phyloP scores from a whole-genome alignment of 345 rosid species.

The Aegle marmelos region DNA sequence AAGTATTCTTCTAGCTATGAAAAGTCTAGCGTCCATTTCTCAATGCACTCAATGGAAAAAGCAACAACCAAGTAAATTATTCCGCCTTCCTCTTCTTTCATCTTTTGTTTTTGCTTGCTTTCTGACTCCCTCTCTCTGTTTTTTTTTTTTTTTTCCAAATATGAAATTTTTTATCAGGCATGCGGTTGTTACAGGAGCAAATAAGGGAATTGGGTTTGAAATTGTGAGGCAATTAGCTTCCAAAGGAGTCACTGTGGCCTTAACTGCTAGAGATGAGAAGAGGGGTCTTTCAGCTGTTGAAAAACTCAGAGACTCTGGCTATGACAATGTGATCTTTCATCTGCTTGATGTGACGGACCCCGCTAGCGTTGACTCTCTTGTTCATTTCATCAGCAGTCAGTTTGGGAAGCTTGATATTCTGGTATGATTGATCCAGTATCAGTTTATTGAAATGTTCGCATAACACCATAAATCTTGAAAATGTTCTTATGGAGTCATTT shows the following conservation, averaged over 20 bases:
- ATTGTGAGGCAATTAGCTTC: constrained; percentile 23
- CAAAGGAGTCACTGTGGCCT: constrained; percentile 9
- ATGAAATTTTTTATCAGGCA: no score
- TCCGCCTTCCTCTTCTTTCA: no score
- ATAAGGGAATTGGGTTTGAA: constrained; percentile 27
- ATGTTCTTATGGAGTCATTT: no score
- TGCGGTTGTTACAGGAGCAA: constrained; percentile 10
- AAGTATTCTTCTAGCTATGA: no score
- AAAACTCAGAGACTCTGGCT: constrained; percentile 14
- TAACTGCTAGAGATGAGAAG: constrained; percentile 24
- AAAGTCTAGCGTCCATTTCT: no score
- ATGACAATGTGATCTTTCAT: constrained; percentile 29
- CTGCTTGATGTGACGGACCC: constrained; percentile 44
- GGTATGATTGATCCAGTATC: neutral
- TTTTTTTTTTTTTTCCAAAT: no score
- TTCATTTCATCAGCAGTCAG: constrained; percentile 20
- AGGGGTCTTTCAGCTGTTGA: constrained; percentile 24
- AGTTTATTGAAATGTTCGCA: no score
- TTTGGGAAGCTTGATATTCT: constrained; percentile 10
- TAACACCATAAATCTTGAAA: no score
- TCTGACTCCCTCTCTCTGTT: no score
- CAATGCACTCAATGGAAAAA: no score
- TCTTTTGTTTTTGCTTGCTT: no score
- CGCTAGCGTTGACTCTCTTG: constrained; percentile 31
- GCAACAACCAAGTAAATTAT: no score